Evolutionary conservation across 2,329 filamentous ascomycete genomes (phyloP), one percentile per base, ranked within the genome.

Genomic region (Colletotrichum lini): DNA sequence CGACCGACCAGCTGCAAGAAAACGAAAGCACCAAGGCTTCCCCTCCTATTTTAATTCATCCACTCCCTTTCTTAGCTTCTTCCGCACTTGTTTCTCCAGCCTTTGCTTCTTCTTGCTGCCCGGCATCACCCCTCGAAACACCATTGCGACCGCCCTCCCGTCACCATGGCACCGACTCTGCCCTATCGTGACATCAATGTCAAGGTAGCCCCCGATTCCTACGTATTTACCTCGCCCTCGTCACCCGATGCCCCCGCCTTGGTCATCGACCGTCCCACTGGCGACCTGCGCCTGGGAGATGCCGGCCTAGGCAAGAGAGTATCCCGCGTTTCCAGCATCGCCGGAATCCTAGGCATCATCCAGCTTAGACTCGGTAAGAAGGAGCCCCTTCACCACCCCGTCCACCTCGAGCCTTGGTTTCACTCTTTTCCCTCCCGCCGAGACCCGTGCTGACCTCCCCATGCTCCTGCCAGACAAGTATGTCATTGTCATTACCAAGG

Each of bases 181-280:
- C 96, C 96, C 26, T 99, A 95, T 84, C 91, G 96, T 80, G 96
- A 99, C 86, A 97, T 98, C 86, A 99, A 98, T 82, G 91, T 99
- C 81, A 95, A 97, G 83, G 93, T 95, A 75, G 95, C 96, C 63
- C 88, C 94, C 77, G 94, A 96, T 77, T 93, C 96, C 80, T 99
- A 99, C 87, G 94, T 95, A 77, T 99, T 99, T 83, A 95, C 94
- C 49, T 99, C 96, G 38, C 96, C 96, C 38, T 98, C 96, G 0
- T 96, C 95, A 4, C 95, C 95, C 73, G 91, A 95, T 82, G 93
- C 95, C 38, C 94, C 94, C 16, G 94, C 94, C 12, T 88, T 99
- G 62, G 91, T 98, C 16, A 89, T 99, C 75, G 96, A 98, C 79
- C 91, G 96, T 65, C 96, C 96, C 12, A 96, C 95, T 16, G 96